These are phyloP conservation scores for Globisporangium yorkense DNA, from an alignment of 352 stramenopile species.

Conservation along the genomic window DNA sequence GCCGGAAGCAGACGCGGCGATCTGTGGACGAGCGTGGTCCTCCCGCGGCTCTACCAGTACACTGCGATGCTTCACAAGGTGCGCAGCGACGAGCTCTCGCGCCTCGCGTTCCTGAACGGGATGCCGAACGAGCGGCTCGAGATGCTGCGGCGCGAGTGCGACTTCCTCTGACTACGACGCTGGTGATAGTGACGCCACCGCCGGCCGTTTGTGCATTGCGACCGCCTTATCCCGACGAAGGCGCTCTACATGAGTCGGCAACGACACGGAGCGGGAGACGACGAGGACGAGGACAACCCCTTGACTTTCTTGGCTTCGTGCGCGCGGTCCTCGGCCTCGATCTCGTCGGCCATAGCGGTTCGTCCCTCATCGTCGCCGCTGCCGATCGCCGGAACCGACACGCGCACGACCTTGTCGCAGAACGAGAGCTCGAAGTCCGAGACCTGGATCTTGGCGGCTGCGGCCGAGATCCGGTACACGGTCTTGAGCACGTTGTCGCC, in stretches of 20 bases:
- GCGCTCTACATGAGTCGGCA: conserved; percentile 12
- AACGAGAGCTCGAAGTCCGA: conserved; percentile 81
- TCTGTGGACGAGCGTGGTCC: conserved; percentile 55
- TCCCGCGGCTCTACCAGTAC: conserved; percentile 58
- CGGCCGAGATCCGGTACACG: conserved; percentile 71
- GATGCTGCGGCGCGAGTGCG: conserved; percentile 44
- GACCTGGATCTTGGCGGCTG: conserved; percentile 60
- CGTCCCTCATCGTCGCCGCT: conserved; percentile 34
- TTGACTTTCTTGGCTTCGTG: conserved; percentile 34
- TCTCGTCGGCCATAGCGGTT: conserved; percentile 65
- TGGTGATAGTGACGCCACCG: not conserved
- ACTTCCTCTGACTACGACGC: conserved; percentile 36
- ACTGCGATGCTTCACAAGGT: conserved; percentile 40
- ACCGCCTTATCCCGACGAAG: not conserved
- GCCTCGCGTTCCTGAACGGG: conserved; percentile 60
- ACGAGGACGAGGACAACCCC: conserved; percentile 1
- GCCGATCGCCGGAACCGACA: conserved; percentile 27
- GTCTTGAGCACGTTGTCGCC: conserved; percentile 79
- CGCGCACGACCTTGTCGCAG: conserved; percentile 63
- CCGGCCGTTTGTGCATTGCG: not conserved
- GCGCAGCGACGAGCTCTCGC: conserved; percentile 38
- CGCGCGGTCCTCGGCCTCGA: conserved; percentile 71
- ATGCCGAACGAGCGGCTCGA: conserved; percentile 30
- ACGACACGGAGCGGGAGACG: not conserved
- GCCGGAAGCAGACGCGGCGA: conserved; percentile 10